Evolutionary conservation across 345 rosid species (phyloP).

Genomic region (Heritiera littoralis): DNA sequence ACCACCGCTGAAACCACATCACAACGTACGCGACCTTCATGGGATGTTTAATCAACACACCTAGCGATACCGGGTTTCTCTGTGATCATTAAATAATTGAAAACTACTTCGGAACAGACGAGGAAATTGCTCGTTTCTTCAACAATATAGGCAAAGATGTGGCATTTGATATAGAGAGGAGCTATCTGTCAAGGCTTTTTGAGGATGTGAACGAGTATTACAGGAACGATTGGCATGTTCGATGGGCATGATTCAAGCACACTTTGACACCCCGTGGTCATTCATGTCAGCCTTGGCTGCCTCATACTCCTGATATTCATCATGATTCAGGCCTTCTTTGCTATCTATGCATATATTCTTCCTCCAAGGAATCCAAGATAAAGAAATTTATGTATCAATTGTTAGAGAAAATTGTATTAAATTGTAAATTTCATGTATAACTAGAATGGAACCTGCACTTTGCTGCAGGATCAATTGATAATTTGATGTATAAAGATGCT

Average conservation of each 20-base stretch:
- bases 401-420: not conserved
- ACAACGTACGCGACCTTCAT: slow-evolving; percentile 53
- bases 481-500: too few species aligned
- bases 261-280: slow-evolving; percentile 62
- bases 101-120: slow-evolving; percentile 55
- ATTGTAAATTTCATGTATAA: not conserved
- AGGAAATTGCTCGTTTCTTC: slow-evolving; percentile 47
- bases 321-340: slow-evolving; percentile 6
- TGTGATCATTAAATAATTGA: slow-evolving; percentile 47
- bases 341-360: not conserved
- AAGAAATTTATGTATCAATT: not conserved
- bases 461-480: too few species aligned
- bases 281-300: slow-evolving; percentile 19
- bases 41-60: slow-evolving; percentile 52
- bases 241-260: slow-evolving; percentile 55
- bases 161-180: slow-evolving; percentile 39
- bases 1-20: slow-evolving; percentile 44
- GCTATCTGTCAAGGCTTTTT: slow-evolving; percentile 43
- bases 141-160: slow-evolving; percentile 53
- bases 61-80: slow-evolving; percentile 48
- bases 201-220: slow-evolving; percentile 52
- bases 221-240: slow-evolving; percentile 45
- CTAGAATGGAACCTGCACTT: too few species aligned
- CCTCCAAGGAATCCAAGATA: not conserved
- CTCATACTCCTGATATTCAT: not conserved